Base-by-base conservation (phyloP, 305 asterid species). In the Andrographis paniculata region DNA sequence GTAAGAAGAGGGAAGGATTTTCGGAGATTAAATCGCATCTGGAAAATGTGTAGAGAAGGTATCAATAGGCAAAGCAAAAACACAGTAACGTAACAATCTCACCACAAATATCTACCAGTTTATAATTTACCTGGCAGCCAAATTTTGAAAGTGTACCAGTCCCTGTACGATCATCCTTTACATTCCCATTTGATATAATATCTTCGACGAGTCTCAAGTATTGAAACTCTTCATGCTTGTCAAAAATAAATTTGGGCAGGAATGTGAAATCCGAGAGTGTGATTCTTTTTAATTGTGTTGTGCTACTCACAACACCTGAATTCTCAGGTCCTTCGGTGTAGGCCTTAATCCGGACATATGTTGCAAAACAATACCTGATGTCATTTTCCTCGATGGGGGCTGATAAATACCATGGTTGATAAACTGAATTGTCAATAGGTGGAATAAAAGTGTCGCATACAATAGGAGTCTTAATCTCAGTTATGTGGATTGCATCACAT, bases 371-470 rank as follows among this genome's bases (percentile, higher is more conserved):
- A 65, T 66, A 74, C 7, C 59, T 62, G 17, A 87, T 58, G 24
- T 67, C 67, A 42, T 78, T 79, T 68, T 87, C 96, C 27, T 67
- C 77, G 15, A 68, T 21, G n/a, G 84, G 89, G 23, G 75, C 61
- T 9, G 99, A 86, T 14, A 84, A 76, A 74, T 72, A 80, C 99
- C 96, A 91, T 20, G 93, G 92, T 63, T 65, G 94, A 69, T 76
- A 91, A 58, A 64, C 55, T 12, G 85, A 78, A 59, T 45, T 53
- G 53, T 91, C 88, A 60, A 87, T 65, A 53, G 87, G 70, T 55
- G 96, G 99, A 66, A 79, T 74, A 67, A 83, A 81, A 42, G 95
- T 80, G 72, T 91, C 96, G 21, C 99, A 91, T 14, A 77, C 80
- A 35, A 91, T 41, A 50, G 58, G 47, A 55, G 71, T 69, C 47